Conservation (phyloP, 176 grass and related monocot species). For the Aegilops umbellulata region DNA sequence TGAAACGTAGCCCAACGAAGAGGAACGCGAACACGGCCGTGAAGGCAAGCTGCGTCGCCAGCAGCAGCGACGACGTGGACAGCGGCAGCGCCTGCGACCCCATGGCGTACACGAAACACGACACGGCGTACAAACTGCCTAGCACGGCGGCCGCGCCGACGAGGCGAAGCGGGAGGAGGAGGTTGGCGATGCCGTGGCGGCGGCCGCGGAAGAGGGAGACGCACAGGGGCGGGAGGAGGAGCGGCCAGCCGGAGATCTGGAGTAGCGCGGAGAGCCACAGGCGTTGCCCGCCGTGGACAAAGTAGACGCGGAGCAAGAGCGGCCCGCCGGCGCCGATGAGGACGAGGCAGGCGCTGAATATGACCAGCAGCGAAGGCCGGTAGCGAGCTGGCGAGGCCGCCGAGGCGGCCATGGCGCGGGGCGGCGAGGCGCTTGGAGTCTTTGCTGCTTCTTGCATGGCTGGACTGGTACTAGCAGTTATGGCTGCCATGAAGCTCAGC, state of each 20-base stretch:
- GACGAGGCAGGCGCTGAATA: conserved; percentile 50
- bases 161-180: conserved; percentile 41
- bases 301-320: conserved; percentile 77
- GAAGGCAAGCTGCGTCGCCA: conserved; percentile 75
- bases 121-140: conserved; percentile 39
- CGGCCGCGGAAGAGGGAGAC: conserved; percentile 21
- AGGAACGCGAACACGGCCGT: conserved; percentile 67
- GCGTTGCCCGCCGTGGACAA: conserved; percentile 50
- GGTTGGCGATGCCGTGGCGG: conserved; percentile 1
- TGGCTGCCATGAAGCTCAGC: conserved; percentile 13
- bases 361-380: conserved; percentile 34
- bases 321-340: conserved; percentile 44
- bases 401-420: background rate
- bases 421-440: background rate
- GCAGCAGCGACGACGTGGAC: conserved; percentile 65
- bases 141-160: conserved; percentile 19
- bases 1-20: conserved; percentile 57
- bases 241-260: conserved; percentile 60
- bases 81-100: conserved; percentile 63
- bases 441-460: conserved; percentile 29
- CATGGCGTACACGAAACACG: conserved; percentile 53
- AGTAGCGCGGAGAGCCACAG: conserved; percentile 55
- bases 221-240: conserved; percentile 50
- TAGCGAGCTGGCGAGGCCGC: background rate
- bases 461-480: background rate